phyloP scores from a whole-genome alignment of 495 filamentous ascomycete species.

The Aspergillus wentii region DNA sequence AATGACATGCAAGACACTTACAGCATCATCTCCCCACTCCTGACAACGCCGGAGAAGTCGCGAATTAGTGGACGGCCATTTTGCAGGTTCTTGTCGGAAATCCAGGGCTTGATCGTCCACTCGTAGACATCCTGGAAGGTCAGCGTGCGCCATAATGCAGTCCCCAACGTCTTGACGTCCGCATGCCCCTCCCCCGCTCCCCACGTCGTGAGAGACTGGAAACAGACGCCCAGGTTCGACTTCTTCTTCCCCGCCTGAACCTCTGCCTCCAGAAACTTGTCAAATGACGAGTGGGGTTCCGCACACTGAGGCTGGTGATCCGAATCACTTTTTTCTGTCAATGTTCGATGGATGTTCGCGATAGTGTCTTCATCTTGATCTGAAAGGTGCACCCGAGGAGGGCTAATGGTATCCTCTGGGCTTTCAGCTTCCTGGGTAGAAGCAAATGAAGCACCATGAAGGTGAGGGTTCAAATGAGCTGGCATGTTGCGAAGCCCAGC shows the following conservation, averaged over 20 bases:
- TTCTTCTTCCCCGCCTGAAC: slow-evolving; percentile 26
- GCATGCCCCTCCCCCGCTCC: slow-evolving; percentile 26
- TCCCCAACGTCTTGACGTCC: slow-evolving; percentile 28
- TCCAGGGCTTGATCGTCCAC: slow-evolving; percentile 34
- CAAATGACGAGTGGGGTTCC: slow-evolving; percentile 33
- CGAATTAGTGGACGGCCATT: slow-evolving; percentile 34
- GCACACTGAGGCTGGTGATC: slow-evolving; percentile 15
- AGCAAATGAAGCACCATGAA: slow-evolving; percentile 19
- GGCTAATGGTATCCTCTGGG: slow-evolving; percentile 11
- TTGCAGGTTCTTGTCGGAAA: slow-evolving; percentile 22
- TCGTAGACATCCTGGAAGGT: slow-evolving; percentile 34
- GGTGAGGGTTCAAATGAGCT: slow-evolving; percentile 22
- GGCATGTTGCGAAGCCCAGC: slow-evolving; percentile 25
- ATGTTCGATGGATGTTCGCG: slow-evolving; percentile 28
- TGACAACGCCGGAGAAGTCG: slow-evolving; percentile 63
- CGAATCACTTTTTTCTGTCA: slow-evolving; percentile 19
- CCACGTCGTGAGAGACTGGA: slow-evolving; percentile 35
- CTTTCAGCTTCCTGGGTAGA: slow-evolving; percentile 13
- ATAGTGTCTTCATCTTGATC: slow-evolving; percentile 30
- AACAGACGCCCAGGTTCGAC: slow-evolving; percentile 31
- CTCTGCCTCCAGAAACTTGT: slow-evolving; percentile 33
- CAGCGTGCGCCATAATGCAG: slow-evolving; percentile 31
- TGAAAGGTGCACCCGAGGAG: slow-evolving; percentile 26
- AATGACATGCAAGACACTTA: slow-evolving; percentile 15
- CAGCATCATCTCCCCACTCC: slow-evolving; percentile 71